Base-by-base conservation (phyloP, 805 yeast genomes). In the Diddensiella santjacobensis region DNA sequence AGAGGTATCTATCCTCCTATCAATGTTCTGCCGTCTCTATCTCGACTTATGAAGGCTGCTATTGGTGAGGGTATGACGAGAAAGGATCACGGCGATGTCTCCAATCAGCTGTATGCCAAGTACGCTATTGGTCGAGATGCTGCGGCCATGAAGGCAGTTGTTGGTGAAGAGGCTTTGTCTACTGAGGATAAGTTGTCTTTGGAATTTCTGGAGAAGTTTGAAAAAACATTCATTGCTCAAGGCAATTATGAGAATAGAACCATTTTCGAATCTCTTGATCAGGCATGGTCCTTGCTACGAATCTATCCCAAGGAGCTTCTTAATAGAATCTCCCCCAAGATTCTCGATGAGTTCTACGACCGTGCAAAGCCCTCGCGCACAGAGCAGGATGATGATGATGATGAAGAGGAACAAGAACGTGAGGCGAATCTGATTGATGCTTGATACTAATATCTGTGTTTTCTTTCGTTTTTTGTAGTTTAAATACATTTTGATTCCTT, bases 21-120 rank as follows among this genome's bases (percentile, higher is more conserved):
- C 71, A 93, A 93, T 67, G 99, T 93, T 40, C 79, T 93, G 67
- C 99, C 99, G 49, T 90, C 98, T 3, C 79, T 93, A 65, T 88
- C 97, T 49, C 88, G 99, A 76, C 81, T 93, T 70, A 93, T 93
- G 99, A 93, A 93, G 77, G 84, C 95, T 54, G 99, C 99, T 61
- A 93, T 93, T 72, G 99, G 99, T 75, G 99, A 95, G 72, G 98
- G 98, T 66, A 90, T 91, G 96, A 93, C 99, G 51, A 84, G 99
- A 77, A 91, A 91, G 73, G 99, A 93, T 70, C 99, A 93, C 67
- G 96, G 98, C 73, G 99, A 93, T 75, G 99, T 93, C 53, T 91
- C 98, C 24, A 93, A 93, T 77, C 99, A 93, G 78, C 79, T 93
- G 65, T 93, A 93, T 67, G 99, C 99, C 63, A 93, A 93, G 72